Base-by-base conservation (phyloP, 2,329 filamentous ascomycete genomes). In the Xylaria sp. region DNA sequence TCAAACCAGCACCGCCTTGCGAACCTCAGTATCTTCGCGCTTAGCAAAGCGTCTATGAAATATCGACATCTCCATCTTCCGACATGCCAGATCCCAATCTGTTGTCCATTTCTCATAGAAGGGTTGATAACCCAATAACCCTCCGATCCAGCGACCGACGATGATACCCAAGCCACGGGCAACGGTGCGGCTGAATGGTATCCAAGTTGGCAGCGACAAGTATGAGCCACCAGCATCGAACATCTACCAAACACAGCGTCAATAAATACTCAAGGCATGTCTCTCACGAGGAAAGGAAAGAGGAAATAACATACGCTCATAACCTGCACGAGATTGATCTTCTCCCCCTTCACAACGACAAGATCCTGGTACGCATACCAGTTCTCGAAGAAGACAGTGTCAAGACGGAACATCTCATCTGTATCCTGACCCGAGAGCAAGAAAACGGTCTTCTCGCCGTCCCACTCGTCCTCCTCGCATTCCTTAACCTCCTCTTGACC, bases 211-310 rank as follows among this genome's bases (percentile, higher is more conserved):
- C 1, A 79, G 60, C 0, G 79, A 76, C 2, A 79, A 70, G 68
- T 81, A 82, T 9, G 78, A 78, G 27, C 77, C 80, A 2, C 81
- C 81, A 6, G 79, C 80, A 70, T 82, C 80, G 51, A 79, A 81
- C 72, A 80, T 82, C 80, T 82, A 32, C 13, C 12, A 13, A 21
- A 35, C 3, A 35, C 21, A 44, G 3, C 13, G 32, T 67, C 25
- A 66, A 40, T 35, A 29, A 60, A 23, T 40, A 9, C 18, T 27
- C 48, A 27, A 40, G n/a, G 27, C 65, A n/a, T 55, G 51, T 21
- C 12, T 42, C n/a, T 18, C 37, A 5, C 18, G 25, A 18, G 18
- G 18, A n/a, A 23, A 53, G 25, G 21, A 23, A 23, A 32, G 21
- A 53, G 8, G 5, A 9, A 48, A 25, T 23, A 21, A 72, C 75